These are phyloP conservation scores for Cladosporium cucumerinum DNA, from an alignment of 2,329 filamentous ascomycete genomes.

Conservation along the genomic window DNA sequence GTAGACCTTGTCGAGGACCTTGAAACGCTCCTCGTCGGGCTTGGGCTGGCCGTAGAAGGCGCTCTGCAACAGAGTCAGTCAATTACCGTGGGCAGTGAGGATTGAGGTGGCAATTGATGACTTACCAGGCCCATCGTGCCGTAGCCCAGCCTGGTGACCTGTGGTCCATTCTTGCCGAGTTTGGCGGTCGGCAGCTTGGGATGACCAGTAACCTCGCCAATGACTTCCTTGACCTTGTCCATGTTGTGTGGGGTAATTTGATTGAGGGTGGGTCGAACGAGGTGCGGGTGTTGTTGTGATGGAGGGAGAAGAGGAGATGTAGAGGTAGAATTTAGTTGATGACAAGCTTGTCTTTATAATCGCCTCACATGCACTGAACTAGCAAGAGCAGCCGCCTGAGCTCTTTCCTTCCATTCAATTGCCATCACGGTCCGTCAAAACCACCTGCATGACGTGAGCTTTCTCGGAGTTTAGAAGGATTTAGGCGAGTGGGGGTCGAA, in stretches of 20 bases:
- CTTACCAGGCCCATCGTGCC: conserved; percentile 51
- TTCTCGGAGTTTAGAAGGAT: neutral
- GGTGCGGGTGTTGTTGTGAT: neutral
- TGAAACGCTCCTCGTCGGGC: conserved; percentile 50
- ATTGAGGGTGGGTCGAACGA: neutral
- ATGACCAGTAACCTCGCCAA: conserved; percentile 19
- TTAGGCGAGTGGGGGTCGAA: neutral
- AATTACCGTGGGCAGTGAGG: neutral
- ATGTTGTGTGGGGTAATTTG: neutral
- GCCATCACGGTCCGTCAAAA: neutral
- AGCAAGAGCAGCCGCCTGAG: neutral
- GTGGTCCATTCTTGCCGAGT: conserved; percentile 52
- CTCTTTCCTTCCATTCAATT: neutral
- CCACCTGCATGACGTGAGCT: neutral
- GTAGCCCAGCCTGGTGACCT: conserved; percentile 51
- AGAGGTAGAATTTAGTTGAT: too few relatives aligned
- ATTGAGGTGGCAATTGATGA: neutral
- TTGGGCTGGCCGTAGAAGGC: conserved; percentile 48
- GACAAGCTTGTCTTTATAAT: neutral
- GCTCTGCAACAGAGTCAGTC: conserved; percentile 16
- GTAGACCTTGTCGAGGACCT: conserved; percentile 51
- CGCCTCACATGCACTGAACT: neutral
- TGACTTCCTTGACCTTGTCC: conserved; percentile 21
- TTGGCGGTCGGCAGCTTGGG: conserved; percentile 41
- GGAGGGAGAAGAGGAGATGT: neutral